Percentiles rank a stretch among this genome's conserved stretches.
phyloP scores from a whole-genome alignment of 108 stramenopile genomes.

The Fragilariopsis cylindrus region DNA sequence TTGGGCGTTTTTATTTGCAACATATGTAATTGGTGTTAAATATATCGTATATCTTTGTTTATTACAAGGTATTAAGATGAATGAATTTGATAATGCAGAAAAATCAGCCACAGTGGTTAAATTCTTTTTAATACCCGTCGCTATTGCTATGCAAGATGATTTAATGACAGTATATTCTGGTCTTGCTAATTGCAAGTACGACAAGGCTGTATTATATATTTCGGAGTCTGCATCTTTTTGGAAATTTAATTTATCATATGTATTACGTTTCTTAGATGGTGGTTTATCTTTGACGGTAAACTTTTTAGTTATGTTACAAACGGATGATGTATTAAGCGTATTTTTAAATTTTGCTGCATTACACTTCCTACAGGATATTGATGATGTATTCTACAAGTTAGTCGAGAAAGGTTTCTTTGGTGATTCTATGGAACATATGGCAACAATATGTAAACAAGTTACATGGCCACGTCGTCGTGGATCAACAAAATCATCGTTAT shows the following conservation, averaged over 20 bases:
- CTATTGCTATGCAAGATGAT: conserved; percentile 27
- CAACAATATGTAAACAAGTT: conserved; percentile 1
- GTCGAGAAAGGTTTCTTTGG: conserved; percentile 40
- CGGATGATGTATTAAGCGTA: conserved; percentile 40
- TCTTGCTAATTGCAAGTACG: conserved; percentile 17
- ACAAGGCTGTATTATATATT: neutral
- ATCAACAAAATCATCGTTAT: neutral
- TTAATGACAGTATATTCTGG: conserved; percentile 19
- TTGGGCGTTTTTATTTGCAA: conserved; percentile 9
- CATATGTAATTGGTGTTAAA: conserved; percentile 8
- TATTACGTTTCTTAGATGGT: conserved; percentile 18
- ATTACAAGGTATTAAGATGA: neutral
- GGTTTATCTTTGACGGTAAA: conserved; percentile 28
- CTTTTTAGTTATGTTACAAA: conserved; percentile 45
- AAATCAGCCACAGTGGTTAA: neutral
- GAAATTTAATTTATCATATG: neutral
- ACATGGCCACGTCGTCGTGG: conserved; percentile 4
- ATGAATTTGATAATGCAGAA: neutral
- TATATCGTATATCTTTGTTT: conserved; percentile 9
- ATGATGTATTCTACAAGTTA: conserved; percentile 63
- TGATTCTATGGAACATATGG: conserved; percentile 2
- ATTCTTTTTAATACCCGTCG: conserved; percentile 23
- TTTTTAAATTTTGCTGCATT: conserved; percentile 76
- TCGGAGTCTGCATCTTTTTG: neutral
- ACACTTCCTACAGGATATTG: conserved; percentile 58